Base-by-base conservation (phyloP, 2,329 filamentous ascomycete genomes). In the Fusarium sp. region DNA sequence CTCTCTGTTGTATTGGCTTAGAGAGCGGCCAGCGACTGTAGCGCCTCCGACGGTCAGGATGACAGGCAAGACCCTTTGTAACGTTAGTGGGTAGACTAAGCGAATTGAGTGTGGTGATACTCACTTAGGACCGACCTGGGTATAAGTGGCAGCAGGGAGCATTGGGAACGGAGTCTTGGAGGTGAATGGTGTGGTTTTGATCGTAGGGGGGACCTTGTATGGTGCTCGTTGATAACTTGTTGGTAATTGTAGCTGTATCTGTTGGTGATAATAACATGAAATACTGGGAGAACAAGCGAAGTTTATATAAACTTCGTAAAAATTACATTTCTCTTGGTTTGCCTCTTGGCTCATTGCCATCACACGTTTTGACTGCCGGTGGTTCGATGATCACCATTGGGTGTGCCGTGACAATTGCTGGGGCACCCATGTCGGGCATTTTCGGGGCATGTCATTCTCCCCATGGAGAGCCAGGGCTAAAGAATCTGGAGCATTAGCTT, bases 341-440 rank as follows among this genome's bases (percentile, higher is more conserved):
- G 19, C 36, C 38, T 21, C 53, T 31, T 33, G 46, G 42, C 21
- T n/a, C 38, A 17, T 7, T 40, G 22, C 40, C 44, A 59, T 70
- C 57, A 61, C 63, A 63, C 58, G 71, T 73, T 70, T 44, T 69
- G 42, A 72, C 46, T 57, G 54, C 63, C 38, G 38, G 65, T 73
- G 71, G 70, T 61, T 63, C 70, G 71, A 73, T 66, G 42, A 69
- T 73, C 50, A 67, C 49, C 65, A 46, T 62, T 65, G 24, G 38
- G 21, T 65, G 60, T 65, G 43, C 57, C 43, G 60, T 62, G 64
- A 69, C 40, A 49, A 39, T 31, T 46, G 42, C 51, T n/a, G 62
- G 39, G 42, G 40, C 33, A 66, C 52, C 66, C 66, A 38, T 54
- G 49, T 70, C 69, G 69, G 69, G 51, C 55, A 51, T 56, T 46